A percentile compares a stretch with the other conserved stretches of the same genome.
Evolutionary conservation across 495 filamentous ascomycete genomes (phyloP).

Genomic region (Copromyces sp.): DNA sequence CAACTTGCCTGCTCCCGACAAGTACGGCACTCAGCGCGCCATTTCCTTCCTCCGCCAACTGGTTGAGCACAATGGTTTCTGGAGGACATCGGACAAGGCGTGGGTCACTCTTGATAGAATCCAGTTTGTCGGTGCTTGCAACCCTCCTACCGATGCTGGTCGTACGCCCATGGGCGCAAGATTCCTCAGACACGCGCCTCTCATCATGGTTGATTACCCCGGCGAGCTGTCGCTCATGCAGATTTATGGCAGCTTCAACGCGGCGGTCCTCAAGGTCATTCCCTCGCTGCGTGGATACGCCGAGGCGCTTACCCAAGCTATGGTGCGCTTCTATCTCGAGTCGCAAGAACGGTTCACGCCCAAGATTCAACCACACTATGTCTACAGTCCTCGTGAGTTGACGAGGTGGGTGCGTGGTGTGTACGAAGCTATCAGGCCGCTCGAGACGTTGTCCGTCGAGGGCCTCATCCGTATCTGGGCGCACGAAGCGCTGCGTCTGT

Average conservation of each 20-base stretch:
- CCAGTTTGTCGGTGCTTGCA: conserved; percentile 98
- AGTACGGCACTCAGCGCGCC: conserved; percentile 91
- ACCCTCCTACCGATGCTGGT: conserved; percentile 96
- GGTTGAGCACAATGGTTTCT: conserved; percentile 98
- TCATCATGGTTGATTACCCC: conserved; percentile 99
- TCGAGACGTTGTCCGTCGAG: conserved; percentile 79
- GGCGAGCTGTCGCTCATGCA: conserved; percentile 88
- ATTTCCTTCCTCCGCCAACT: conserved; percentile 95
- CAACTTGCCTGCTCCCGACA: conserved; percentile 96
- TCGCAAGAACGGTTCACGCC: conserved; percentile 90
- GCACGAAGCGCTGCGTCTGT: conserved; percentile 88
- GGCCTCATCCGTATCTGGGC: conserved; percentile 96
- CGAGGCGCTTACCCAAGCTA: conserved; percentile 88
- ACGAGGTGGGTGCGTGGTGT: conserved; percentile 95
- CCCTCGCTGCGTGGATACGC: conserved; percentile 91
- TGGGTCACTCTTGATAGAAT: conserved; percentile 98
- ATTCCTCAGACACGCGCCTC: conserved; percentile 88
- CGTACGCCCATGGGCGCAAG: conserved; percentile 87
- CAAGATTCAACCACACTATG: conserved; percentile 95
- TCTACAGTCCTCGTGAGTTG: conserved; percentile 96
- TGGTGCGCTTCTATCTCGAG: conserved; percentile 93
- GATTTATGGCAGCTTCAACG: conserved; percentile 98
- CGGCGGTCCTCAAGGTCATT: conserved; percentile 89
- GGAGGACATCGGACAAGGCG: conserved; percentile 91
- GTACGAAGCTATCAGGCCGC: conserved; percentile 89